Conservation (phyloP, 2,329 filamentous ascomycete genomes). For the Trichophyton benhamiae region DNA sequence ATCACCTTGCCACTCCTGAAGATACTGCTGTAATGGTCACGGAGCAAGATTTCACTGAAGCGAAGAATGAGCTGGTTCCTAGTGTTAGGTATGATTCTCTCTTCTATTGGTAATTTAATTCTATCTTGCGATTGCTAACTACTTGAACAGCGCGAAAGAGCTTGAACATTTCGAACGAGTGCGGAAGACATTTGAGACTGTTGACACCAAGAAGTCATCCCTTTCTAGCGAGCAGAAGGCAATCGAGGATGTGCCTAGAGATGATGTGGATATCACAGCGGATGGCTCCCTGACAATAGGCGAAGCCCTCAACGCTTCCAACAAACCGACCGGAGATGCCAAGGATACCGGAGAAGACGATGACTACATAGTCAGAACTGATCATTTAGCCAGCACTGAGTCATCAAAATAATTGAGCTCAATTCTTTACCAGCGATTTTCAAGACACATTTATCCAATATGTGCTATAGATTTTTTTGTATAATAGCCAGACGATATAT, state of each 20-base stretch:
- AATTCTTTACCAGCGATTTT: background rate
- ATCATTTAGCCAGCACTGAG: slow-evolving; percentile 21
- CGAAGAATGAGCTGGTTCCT: slow-evolving; percentile 76
- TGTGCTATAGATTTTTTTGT: slow-evolving; percentile 8
- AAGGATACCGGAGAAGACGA: slow-evolving; percentile 21
- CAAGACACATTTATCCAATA: background rate
- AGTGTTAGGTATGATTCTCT: slow-evolving; percentile 49
- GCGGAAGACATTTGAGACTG: slow-evolving; percentile 63
- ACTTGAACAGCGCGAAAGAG: slow-evolving; percentile 61
- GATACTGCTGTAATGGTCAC: slow-evolving; percentile 81
- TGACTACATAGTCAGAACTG: slow-evolving; percentile 30
- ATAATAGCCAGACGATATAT: background rate
- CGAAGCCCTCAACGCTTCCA: slow-evolving; percentile 22
- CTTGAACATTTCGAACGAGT: slow-evolving; percentile 82
- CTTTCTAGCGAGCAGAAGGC: background rate
- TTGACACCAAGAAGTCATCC: slow-evolving; percentile 33
- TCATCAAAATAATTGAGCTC: background rate
- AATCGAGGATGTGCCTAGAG: background rate
- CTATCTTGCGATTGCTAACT: background rate
- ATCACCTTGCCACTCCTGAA: slow-evolving; percentile 70
- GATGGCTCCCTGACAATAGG: slow-evolving; percentile 21
- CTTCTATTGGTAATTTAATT: background rate
- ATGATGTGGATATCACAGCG: background rate
- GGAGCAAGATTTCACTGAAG: slow-evolving; percentile 74
- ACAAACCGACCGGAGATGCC: slow-evolving; percentile 13